Evolutionary conservation across 306 rosid species (phyloP), one percentile per base, ranked within the genome.

Genomic region (Gynostemma pentaphyllum): DNA sequence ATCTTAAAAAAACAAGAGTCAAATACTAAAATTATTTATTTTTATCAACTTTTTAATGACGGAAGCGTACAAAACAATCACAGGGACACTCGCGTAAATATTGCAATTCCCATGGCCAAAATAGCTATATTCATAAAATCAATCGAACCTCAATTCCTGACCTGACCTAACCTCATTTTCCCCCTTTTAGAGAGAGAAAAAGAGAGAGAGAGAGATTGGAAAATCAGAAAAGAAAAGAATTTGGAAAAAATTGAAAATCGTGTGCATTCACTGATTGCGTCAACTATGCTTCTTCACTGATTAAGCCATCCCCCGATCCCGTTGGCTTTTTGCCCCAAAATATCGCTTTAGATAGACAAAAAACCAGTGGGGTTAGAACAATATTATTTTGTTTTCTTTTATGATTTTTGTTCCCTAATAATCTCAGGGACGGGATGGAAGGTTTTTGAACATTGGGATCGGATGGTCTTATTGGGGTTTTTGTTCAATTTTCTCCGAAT

Each of bases 391-490:
- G n/a, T n/a, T 50, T 66, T 22, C 6, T 21, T 49, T 30, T 8
- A 2, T 9, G 6, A 3, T 34, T 49, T 50, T 16, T 8, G 42
- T 56, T 30, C 23, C 32, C 40, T 23, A 29, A 9, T 7, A 14
- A 13, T 7, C 14, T 11, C 44, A 34, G 64, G 42, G 19, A 15
- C 15, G 36, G 49, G 49, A 51, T 18, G 64, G 55, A 44, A 51
- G 57, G 67, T 80, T 90, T n/a, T 85, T 75, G 81, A 90, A 85
- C 82, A 79, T 85, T 87, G 87, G 81, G 86, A 91, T 88, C 95
- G 70, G 92, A 82, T 83, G 86, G 86, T 76, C 75, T 79, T 53
- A 51, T 72, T 70, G 68, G 87, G 71, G 72, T 40, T 59, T 75
- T 30, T 76, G 68, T 62, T 75, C 73, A 64, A 66, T 37, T 70